A percentile compares a stretch with the other conserved stretches of the same genome.
phyloP scores from a whole-genome alignment of 805 yeast species.

The Zygosaccharomyces gambellarensis region DNA sequence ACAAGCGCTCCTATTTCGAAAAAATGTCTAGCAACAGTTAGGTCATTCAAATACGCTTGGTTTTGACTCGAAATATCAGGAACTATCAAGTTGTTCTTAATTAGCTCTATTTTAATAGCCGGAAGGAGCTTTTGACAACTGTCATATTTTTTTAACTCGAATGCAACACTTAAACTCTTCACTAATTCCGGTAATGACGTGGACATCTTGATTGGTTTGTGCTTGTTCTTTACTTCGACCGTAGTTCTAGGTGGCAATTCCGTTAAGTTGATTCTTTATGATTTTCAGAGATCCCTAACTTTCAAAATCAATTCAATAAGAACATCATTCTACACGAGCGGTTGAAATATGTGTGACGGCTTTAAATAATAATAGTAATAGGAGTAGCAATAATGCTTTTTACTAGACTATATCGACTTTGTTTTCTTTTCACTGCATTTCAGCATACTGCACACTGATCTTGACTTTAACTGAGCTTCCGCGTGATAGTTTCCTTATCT shows the following conservation, averaged over 20 bases:
- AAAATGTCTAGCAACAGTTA: conserved; percentile 72
- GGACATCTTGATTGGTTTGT: conserved; percentile 21
- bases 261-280: neutral
- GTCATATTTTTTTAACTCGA: conserved; percentile 55
- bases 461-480: conserved; percentile 48
- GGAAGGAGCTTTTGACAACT: conserved; percentile 60
- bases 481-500: conserved; percentile 51
- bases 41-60: conserved; percentile 49
- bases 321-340: conserved; percentile 4
- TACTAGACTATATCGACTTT: neutral
- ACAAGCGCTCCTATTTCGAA: conserved; percentile 85
- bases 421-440: conserved; percentile 15
- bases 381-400: neutral
- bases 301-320: neutral
- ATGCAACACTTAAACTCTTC: conserved; percentile 60
- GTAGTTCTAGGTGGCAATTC: conserved; percentile 11
- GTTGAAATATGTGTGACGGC: neutral
- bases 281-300: neutral
- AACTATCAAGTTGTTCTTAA: conserved; percentile 70
- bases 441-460: conserved; percentile 45
- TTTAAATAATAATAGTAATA: neutral
- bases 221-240: neutral
- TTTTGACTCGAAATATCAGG: conserved; percentile 45
- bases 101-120: conserved; percentile 70
- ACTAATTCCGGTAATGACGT: conserved; percentile 63